A percentile compares a stretch with the other conserved stretches of the same genome.
These are phyloP conservation scores for Rhodotorula taiwanensis DNA, from an alignment of 768 basidiomycete genomes.

Conservation along the genomic window DNA sequence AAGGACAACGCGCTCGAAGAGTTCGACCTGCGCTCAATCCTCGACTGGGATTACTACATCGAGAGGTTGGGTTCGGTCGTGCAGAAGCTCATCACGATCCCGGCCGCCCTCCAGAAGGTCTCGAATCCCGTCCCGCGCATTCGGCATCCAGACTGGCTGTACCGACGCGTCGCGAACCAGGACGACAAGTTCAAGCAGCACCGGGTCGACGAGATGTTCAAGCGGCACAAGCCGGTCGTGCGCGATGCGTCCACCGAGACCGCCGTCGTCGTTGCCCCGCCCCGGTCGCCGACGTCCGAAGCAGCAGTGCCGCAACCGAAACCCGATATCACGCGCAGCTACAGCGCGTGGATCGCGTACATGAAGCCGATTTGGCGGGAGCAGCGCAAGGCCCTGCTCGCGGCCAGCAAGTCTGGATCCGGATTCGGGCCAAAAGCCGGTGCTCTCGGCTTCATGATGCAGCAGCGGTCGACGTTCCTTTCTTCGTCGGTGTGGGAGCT, in stretches of 20 bases:
- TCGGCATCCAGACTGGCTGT: conserved; percentile 94
- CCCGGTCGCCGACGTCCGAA: conserved; percentile 53
- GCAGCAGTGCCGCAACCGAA: conserved; percentile 41
- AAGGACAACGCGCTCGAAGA: conserved; percentile 79
- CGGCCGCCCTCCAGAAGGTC: conserved; percentile 96
- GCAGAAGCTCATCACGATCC: conserved; percentile 97
- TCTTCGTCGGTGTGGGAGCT: conserved; percentile 79
- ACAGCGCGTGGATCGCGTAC: conserved; percentile 67
- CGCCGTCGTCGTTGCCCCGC: conserved; percentile 51
- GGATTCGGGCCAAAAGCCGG: conserved; percentile 46
- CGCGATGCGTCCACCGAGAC: conserved; percentile 33
- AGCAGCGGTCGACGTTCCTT: conserved; percentile 49
- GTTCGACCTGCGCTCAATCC: conserved; percentile 86
- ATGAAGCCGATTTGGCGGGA: conserved; percentile 73
- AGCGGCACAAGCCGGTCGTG: conserved; percentile 44
- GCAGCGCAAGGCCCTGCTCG: conserved; percentile 50
- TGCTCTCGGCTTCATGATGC: conserved; percentile 44
- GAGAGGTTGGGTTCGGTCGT: conserved; percentile 95
- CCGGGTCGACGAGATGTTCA: conserved; percentile 92
- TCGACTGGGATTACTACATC: conserved; percentile 98
- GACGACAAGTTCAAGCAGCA: conserved; percentile 98
- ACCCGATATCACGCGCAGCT: conserved; percentile 62
- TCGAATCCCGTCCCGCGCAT: conserved; percentile 92
- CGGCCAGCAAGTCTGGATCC: conserved; percentile 45
- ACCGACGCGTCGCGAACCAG: conserved; percentile 75